Evolutionary conservation across 768 basidiomycete genomes (phyloP).

Genomic region (Leccinum uliginosum): DNA sequence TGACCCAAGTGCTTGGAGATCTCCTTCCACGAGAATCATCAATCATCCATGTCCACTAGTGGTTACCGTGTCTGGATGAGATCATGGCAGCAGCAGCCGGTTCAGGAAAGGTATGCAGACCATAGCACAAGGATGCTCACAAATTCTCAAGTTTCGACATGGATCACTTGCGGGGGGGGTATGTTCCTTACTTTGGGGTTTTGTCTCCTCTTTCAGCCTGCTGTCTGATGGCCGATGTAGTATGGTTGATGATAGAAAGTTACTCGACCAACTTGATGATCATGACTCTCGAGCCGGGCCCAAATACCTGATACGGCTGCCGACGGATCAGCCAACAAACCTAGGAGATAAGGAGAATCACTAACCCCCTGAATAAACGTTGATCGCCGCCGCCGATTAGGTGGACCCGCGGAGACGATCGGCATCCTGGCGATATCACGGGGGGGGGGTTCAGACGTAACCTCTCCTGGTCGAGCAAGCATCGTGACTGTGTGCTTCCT

Average conservation of each 20-base stretch:
- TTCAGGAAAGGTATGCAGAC: constrained; percentile 15
- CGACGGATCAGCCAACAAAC: neutral
- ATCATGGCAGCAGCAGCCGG: constrained; percentile 14
- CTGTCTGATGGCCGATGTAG: neutral
- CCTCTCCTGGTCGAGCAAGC: constrained; percentile 4
- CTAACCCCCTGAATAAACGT: neutral
- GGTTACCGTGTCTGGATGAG: constrained; percentile 9
- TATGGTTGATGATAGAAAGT: constrained; percentile 10
- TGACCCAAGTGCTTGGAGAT: constrained; percentile 1
- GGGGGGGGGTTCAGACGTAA: constrained; percentile 22
- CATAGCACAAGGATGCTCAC: neutral
- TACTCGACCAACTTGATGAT: constrained; percentile 25
- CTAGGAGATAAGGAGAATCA: neutral
- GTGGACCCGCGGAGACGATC: constrained; percentile 21
- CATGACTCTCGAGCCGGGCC: constrained; percentile 18
- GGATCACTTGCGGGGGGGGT: constrained; percentile 17
- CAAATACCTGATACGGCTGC: constrained; percentile 20
- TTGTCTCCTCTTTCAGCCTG: neutral
- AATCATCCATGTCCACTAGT: constrained; percentile 4
- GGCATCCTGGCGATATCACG: constrained; percentile 23
- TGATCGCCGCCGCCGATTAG: constrained; percentile 4
- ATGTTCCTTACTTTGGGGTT: constrained; percentile 19
- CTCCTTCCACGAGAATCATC: neutral
- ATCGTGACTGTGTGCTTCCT: neutral
- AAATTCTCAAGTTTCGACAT: constrained; percentile 18